Evolutionary conservation across 2,329 filamentous ascomycete genomes (phyloP), one percentile per base, ranked within the genome.

Genomic region (Exophiala dermatitidis): DNA sequence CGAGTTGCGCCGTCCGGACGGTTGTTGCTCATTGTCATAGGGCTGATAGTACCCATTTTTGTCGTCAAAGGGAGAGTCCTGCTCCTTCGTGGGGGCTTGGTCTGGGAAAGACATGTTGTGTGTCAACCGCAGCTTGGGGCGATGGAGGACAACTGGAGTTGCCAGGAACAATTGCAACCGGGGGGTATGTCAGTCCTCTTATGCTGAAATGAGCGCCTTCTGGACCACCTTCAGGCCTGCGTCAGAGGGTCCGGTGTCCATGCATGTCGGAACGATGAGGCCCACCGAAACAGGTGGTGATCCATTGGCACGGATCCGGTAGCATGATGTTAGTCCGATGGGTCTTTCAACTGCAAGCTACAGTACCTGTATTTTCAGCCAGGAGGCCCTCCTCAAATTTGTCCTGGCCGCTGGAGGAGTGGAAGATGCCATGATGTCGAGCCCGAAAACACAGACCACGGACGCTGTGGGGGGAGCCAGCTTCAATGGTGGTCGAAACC

Each of bases 1-100:
- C 8, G 58, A 62, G n/a, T 45, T 36, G 28, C 57, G 56, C 34
- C 56, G 50, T 4, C 45, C 37, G 10, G 36, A n/a, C 32, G 33
- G 41, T 10, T 57, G 41, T 12, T 33, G 36, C 4, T 26, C 38
- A 28, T 41, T 41, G 12, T 41, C 38, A 1, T 5, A 6, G 28
- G 38, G n/a, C 5, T 5, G 38, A 9, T 28, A 26, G 12, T 26
- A 6, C 19, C 38, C 38, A 28, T 41, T 28, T n/a, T 47, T 33
- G 29, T 33, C 32, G 12, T 40, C 34, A 19, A 32, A 31, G 4
- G 54, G 19, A 28, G 51, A 33, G 30, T 46, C 47, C 19, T 40
- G 19, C 8, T 45, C 40, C 30, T 52, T 46, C 31, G 31, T 9
- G 10, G 37, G 42, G 2, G 56, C 46, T 26, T 48, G 47, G 29